These are phyloP conservation scores for Calonectria multiphialidica DNA, from an alignment of 2,329 filamentous ascomycete genomes.

Conservation along the genomic window DNA sequence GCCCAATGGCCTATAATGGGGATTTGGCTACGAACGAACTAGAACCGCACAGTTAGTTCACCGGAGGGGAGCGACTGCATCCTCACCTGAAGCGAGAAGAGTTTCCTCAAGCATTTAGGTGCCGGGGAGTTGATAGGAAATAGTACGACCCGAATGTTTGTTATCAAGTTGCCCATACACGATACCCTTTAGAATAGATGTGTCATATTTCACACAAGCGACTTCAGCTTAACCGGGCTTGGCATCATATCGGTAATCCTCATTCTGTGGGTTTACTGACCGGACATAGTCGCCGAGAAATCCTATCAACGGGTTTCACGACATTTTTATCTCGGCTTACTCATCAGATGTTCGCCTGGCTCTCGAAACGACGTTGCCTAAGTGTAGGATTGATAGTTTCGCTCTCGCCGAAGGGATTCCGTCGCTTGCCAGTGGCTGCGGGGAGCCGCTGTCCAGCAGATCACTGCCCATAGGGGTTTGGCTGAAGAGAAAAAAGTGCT, in stretches of 20 bases:
- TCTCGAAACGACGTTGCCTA: constrained; percentile 22
- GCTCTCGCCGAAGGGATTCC: constrained; percentile 39
- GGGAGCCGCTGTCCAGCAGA: constrained; percentile 33
- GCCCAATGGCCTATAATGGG: constrained; percentile 4
- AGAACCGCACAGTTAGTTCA: constrained; percentile 18
- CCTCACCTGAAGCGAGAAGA: constrained; percentile 8
- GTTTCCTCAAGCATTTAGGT: background rate
- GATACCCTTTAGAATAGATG: background rate
- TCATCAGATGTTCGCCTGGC: background rate
- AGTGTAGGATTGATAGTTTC: constrained; percentile 38
- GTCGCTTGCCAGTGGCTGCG: constrained; percentile 31
- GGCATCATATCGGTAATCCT: constrained; percentile 4
- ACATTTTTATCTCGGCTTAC: background rate
- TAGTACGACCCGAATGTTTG: background rate
- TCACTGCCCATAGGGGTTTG: constrained; percentile 37
- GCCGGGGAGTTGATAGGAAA: constrained; percentile 18
- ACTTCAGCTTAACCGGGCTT: constrained; percentile 13
- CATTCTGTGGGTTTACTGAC: background rate
- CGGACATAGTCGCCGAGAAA: background rate
- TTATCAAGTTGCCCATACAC: background rate
- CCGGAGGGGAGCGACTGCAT: background rate
- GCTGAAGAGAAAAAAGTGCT: constrained; percentile 18
- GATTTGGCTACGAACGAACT: constrained; percentile 5
- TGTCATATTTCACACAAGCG: background rate
- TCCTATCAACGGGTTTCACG: constrained; percentile 21